Conservation (phyloP, 2,329 filamentous ascomycete genomes). For the Fusarium drepaniforme region DNA sequence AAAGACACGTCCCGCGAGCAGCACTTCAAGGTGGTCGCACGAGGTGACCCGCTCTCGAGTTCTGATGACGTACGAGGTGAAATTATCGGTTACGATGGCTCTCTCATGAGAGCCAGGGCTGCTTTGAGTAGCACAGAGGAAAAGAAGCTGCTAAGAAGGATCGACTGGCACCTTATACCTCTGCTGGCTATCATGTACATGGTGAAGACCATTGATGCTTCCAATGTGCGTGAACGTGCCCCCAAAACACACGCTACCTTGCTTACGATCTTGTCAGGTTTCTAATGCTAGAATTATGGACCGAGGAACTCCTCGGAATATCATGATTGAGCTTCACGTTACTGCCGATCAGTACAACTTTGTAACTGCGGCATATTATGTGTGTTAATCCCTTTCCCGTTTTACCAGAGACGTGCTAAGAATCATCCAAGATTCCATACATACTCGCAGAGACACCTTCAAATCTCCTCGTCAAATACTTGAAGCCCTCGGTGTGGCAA, state of each 20-base stretch:
- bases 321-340: constrained; percentile 55
- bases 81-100: not conserved
- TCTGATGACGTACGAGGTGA: not conserved
- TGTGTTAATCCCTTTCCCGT: constrained; percentile 24
- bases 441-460: constrained; percentile 55
- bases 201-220: constrained; percentile 1
- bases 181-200: constrained; percentile 3
- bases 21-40: not conserved
- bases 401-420: not conserved
- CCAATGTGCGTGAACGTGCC: not conserved
- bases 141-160: not conserved
- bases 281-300: constrained; percentile 60
- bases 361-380: constrained; percentile 55
- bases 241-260: too few species aligned
- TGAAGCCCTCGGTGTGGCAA: constrained; percentile 55
- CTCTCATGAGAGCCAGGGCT: not conserved
- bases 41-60: not conserved
- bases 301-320: constrained; percentile 53
- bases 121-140: not conserved
- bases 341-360: constrained; percentile 56
- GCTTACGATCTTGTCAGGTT: constrained; percentile 17
- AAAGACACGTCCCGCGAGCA: not conserved
- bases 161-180: constrained; percentile 2
- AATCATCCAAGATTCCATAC: constrained; percentile 44
- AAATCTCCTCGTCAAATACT: constrained; percentile 53